Conservation (phyloP, 345 rosid species). For the Citrus medica region DNA sequence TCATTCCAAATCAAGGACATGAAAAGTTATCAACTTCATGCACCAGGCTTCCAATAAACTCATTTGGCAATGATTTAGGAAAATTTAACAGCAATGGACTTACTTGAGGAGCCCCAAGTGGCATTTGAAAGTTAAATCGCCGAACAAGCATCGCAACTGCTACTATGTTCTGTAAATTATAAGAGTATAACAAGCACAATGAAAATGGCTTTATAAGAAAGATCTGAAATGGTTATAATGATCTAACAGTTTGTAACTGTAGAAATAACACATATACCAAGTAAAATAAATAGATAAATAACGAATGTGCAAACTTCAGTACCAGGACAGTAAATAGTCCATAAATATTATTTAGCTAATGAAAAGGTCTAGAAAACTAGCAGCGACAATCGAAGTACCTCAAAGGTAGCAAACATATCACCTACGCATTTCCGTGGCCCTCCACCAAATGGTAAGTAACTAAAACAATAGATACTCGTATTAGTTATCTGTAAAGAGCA, state of each 20-base stretch:
- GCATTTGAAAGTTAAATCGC: slow-evolving; percentile 70
- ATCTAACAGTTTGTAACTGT: neutral
- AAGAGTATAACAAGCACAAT: neutral
- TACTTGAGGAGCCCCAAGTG: slow-evolving; percentile 86
- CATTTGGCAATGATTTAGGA: neutral
- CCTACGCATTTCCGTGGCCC: slow-evolving; percentile 96
- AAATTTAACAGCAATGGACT: slow-evolving; percentile 16
- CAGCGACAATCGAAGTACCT: slow-evolving; percentile 45
- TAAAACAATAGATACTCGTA: slow-evolving; percentile 20
- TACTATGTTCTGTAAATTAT: slow-evolving; percentile 56
- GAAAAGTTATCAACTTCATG: neutral
- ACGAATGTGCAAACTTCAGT: neutral
- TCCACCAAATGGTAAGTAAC: slow-evolving; percentile 98
- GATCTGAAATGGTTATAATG: neutral
- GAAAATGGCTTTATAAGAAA: neutral
- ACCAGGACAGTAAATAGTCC: neutral
- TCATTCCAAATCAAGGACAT: neutral
- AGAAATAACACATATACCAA: neutral
- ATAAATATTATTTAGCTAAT: neutral
- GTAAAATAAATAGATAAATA: neutral
- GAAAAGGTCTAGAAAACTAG: neutral
- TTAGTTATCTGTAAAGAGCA: neutral
- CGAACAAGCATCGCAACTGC: slow-evolving; percentile 91
- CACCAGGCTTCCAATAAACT: neutral
- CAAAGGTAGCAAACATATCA: slow-evolving; percentile 92